These are phyloP conservation scores for Colletotrichum sublineola DNA, from an alignment of 2,329 filamentous ascomycete genomes.

Conservation along the genomic window DNA sequence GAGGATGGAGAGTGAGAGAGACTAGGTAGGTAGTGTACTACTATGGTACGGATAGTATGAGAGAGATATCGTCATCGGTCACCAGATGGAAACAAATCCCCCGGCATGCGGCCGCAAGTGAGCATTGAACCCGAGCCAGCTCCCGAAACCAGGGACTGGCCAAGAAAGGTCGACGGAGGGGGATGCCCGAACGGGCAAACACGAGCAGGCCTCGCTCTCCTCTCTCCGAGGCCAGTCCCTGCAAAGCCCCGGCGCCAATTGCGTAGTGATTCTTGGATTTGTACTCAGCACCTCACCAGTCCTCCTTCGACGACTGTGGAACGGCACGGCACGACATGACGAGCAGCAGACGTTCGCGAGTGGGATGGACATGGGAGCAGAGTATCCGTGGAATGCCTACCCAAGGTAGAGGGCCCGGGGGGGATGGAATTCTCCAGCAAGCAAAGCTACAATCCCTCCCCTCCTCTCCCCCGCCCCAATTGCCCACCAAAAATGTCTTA, in stretches of 20 bases:
- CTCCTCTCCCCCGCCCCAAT: not conserved
- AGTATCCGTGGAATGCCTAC: not conserved
- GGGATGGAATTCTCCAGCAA: constrained; percentile 12
- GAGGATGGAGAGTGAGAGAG: not conserved
- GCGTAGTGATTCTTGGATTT: not conserved
- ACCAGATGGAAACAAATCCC: constrained; percentile 3
- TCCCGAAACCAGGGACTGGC: constrained; percentile 25
- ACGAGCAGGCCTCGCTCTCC: not conserved
- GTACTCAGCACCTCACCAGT: not conserved
- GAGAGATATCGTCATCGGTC: constrained; percentile 18
- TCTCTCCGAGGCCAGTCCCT: not conserved
- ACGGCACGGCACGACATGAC: not conserved
- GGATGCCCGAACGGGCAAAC: constrained; percentile 22
- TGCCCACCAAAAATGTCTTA: not conserved
- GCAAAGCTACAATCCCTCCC: not conserved
- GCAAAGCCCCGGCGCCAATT: not conserved
- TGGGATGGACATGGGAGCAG: not conserved
- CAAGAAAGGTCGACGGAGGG: constrained; percentile 16
- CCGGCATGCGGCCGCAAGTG: too few relatives aligned
- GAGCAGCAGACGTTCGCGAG: not conserved
- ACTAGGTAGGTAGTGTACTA: too few relatives aligned
- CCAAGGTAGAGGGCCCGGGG: constrained; percentile 3
- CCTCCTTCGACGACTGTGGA: not conserved
- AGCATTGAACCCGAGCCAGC: too few relatives aligned
- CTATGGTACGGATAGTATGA: not conserved